Evolutionary conservation across 2,329 filamentous ascomycete genomes (phyloP).

Genomic region (Beauveria rudraprayagi): DNA sequence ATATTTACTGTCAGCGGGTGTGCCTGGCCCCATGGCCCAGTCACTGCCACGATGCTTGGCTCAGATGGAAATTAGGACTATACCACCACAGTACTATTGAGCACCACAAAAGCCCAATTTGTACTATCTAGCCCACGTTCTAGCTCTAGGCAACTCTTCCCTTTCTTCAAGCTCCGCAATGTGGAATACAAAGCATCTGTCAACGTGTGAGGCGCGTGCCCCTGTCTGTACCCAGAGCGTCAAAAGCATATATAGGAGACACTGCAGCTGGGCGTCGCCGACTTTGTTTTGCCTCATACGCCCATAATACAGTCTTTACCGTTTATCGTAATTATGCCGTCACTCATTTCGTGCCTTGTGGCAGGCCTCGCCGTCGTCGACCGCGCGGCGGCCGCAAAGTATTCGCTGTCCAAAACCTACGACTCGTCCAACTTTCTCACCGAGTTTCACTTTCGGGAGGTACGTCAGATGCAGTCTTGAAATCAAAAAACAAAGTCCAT

Average conservation of each 20-base stretch:
- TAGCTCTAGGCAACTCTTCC: neutral
- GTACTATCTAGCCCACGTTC: neutral
- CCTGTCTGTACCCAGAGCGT: neutral
- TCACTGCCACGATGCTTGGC: neutral
- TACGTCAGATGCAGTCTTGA: slow-evolving; percentile 11
- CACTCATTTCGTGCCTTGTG: neutral
- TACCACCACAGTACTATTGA: neutral
- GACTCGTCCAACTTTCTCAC: slow-evolving; percentile 30
- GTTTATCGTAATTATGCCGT: neutral
- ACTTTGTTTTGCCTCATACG: no score
- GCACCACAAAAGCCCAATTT: neutral
- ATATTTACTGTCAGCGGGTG: neutral
- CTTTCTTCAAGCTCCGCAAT: neutral
- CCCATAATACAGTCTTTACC: neutral
- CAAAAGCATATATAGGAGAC: neutral
- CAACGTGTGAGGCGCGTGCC: neutral
- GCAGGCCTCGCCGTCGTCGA: slow-evolving; percentile 9
- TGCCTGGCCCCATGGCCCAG: neutral
- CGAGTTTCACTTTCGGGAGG: slow-evolving; percentile 30
- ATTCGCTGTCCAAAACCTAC: slow-evolving; percentile 14
- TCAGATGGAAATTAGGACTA: neutral
- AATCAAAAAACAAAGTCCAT: no score
- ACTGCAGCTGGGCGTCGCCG: neutral
- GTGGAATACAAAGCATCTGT: neutral
- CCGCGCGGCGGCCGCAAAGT: slow-evolving; percentile 8